Conservation (phyloP, 192 early-diverging fungal genomes). For the Entomortierella beljakovae region DNA sequence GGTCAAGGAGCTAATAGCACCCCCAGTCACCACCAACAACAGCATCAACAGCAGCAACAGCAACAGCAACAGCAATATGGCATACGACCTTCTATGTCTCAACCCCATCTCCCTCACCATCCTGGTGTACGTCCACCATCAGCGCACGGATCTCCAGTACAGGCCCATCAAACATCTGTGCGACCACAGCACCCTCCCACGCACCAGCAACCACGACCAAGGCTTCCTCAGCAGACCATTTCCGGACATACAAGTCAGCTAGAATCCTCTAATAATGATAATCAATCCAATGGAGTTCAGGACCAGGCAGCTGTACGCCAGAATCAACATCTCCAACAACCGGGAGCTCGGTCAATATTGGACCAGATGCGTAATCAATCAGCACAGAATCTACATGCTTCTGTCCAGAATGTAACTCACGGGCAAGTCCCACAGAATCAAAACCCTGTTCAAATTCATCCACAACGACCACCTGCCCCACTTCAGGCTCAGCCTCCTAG, state of each 20-base stretch:
- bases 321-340: slow-evolving; percentile 16
- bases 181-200: slow-evolving; percentile 17
- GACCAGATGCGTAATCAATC: slow-evolving; percentile 49
- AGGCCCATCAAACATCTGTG: slow-evolving; percentile 17
- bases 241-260: slow-evolving; percentile 1
- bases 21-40: neutral
- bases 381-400: neutral
- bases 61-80: slow-evolving; percentile 7
- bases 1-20: slow-evolving; percentile 9
- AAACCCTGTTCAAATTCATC: slow-evolving; percentile 27
- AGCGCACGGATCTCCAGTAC: slow-evolving; percentile 24
- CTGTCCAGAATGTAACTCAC: neutral
- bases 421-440: slow-evolving; percentile 7
- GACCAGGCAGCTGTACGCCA: neutral
- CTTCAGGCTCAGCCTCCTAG: slow-evolving; percentile 11
- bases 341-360: slow-evolving; percentile 32
- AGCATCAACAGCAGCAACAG: slow-evolving; percentile 14
- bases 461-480: slow-evolving; percentile 29
- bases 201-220: slow-evolving; percentile 40
- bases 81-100: slow-evolving; percentile 25
- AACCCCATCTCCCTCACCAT: slow-evolving; percentile 29
- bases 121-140: slow-evolving; percentile 19
- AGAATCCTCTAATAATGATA: neutral
- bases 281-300: neutral
- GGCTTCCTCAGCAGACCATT: slow-evolving; percentile 13